Evolutionary conservation across 192 early-diverging fungal species (phyloP), one percentile per base, ranked within the genome.

Genomic region (Umbelopsis ramanniana): DNA sequence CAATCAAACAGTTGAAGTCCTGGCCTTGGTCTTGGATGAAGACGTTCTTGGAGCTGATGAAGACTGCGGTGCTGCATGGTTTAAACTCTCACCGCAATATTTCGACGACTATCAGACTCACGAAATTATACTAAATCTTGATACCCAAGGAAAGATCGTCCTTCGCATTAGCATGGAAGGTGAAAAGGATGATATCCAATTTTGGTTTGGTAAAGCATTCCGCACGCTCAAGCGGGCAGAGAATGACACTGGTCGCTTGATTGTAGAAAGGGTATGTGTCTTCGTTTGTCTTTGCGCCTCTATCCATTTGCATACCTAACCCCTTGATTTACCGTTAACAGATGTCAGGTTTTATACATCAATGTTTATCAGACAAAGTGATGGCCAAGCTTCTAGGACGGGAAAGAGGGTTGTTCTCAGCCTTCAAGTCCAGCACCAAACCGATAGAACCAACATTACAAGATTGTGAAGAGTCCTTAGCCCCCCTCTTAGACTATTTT

Each of bases 161-260:
- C 53, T 95, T 37, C 85, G 92, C 11, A 83, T 92, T 14, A 93
- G 89, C 14, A 90, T 93, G 85, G 90, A 92, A 66, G 89, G 89
- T 38, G 93, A 93, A 74, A 87, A 86, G 54, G 91, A 93, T 40
- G 91, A 93, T 74, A 85, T 89, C n/a, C 91, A 93, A 75, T 95
- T 93, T 74, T 93, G 90, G 83, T 93, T 92, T 68, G 90, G 91
- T 38, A 87, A 88, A 70, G 89, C 91, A 33, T 92, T 92, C 80
- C 87, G 93, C 35, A 85, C 80, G 19, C 66, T 95, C 23, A 88
- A 89, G 72, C 84, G 91, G 29, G 84, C 90, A 35, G 83, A 89
- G 66, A 82, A 87, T 22, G 91, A 93, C 63, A 85, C 91, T 76
- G 84, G 86, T 63, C 84, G 88, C 63, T 82, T 83, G 35, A 90